Evolutionary conservation across 352 stramenopile species (phyloP).

Genomic region (Pythium grandisporangium): DNA sequence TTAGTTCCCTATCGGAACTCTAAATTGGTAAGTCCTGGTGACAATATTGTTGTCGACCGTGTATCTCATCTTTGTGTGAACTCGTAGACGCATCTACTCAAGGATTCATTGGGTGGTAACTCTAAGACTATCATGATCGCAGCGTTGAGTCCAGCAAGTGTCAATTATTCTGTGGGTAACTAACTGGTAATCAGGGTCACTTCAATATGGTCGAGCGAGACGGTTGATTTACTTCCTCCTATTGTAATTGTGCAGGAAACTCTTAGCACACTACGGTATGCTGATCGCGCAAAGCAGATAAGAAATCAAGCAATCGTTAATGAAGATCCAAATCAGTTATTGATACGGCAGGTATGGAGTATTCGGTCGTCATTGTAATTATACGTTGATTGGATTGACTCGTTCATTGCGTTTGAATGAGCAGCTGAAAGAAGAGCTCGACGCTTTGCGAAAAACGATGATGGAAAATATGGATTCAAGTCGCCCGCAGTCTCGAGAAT

Average conservation of each 20-base stretch:
- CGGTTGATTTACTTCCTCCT: too few relatives aligned
- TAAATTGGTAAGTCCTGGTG: slow-evolving; percentile 71
- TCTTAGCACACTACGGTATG: slow-evolving; percentile 86
- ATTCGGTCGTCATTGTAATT: background rate
- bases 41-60: too few relatives aligned
- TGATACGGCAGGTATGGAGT: slow-evolving; percentile 58
- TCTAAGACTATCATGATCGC: slow-evolving; percentile 90
- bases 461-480: slow-evolving; percentile 42
- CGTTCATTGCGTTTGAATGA: background rate
- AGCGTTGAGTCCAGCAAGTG: slow-evolving; percentile 73
- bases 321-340: slow-evolving; percentile 84
- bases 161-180: slow-evolving; percentile 72
- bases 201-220: too few relatives aligned
- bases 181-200: too few relatives aligned
- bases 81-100: slow-evolving; percentile 68
- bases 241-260: slow-evolving; percentile 86
- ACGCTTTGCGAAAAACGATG: slow-evolving; percentile 59
- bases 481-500: slow-evolving; percentile 38
- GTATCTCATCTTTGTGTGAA: too few relatives aligned
- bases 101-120: slow-evolving; percentile 82
- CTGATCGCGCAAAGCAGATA: slow-evolving; percentile 88
- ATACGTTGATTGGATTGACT: too few relatives aligned
- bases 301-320: slow-evolving; percentile 92
- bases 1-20: slow-evolving; percentile 90
- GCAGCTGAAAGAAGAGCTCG: slow-evolving; percentile 74